Base-by-base conservation (phyloP, 352 stramenopile species). In the Sclerospora graminicola region DNA sequence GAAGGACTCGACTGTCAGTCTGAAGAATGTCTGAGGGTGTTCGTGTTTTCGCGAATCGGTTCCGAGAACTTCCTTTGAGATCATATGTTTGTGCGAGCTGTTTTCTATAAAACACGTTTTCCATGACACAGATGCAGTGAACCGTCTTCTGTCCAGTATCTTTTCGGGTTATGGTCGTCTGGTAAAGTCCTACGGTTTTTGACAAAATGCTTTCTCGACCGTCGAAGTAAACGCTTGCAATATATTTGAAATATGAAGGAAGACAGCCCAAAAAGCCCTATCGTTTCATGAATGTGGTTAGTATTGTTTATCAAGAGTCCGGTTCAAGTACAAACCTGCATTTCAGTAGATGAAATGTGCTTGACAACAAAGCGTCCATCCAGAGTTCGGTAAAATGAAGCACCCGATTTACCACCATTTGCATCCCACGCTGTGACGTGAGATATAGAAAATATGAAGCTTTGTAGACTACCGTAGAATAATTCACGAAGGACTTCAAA, bases 331-430 rank as follows among this genome's bases (percentile, higher is more conserved):
- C 48, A 13, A 29, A 99, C 98, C 79, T 98, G 92, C 27, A 99
- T 75, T 78, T 99, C 96, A 6, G 92, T 98, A 15, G 84, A 82
- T 37, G 84, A 97, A 51, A 99, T 98, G 55, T 94, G 95, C 59
- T 99, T 99, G 21, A 98, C 88, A 37, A 99, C 85, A 60, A 98
- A 98, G 10, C 95, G 79, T 39, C 97, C 89, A 64, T 99, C 95
- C 1, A 88, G 63, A 9, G 95, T 98, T 47, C 92, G 84, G 26
- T 89, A 92, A 60, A 99, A 99, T 1, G 80, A 94, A 26, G 96
- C 95, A 11, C 94, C 94, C 8, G 89, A 98, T 70, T 99, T 99
- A 26, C 96, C 96, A 20, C 96, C 96, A 48, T 85, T 96, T 11
- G 94, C 91, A 32, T 93, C 72, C 93, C 92, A 98, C 19, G 70